Base-by-base conservation (phyloP, 352 stramenopile genomes). In the Peronosclerospora sorghi region DNA sequence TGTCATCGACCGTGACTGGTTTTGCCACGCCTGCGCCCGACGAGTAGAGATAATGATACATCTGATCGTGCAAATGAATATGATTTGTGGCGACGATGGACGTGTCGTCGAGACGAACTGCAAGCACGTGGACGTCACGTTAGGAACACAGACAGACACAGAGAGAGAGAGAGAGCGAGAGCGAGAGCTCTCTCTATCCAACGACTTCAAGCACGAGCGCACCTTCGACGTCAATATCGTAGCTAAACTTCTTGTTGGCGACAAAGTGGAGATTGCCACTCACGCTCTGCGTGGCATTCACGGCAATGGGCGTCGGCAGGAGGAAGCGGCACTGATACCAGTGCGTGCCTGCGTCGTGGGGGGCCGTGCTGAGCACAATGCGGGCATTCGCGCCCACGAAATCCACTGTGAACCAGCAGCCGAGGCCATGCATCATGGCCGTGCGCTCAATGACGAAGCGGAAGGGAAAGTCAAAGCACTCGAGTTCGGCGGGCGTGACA, bases 321-420 rank as follows among this genome's bases (percentile, higher is more conserved):
- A 97, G 59, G 24, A 98, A 55, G 12, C 94, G 75, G 46, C 90
- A 97, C 61, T 98, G 93, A 55, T 97, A 97, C 80, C 78, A 93
- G 51, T 91, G 77, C 24, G 80, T 91, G 26, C 76, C 77, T 13
- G 64, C 56, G 14, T 79, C 68, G 10, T 85, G 68, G 1, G 75
- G 77, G 12, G 65, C 76, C 9, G 89, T 97, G 49, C 70, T 94
- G 10, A 97, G 72, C 35, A 89, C 72, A 6, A 97, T 70, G 5
- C 67, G 63, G 7, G 79, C 57, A 19, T 73, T 70, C 12, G 72
- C 87, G 2, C 94, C 95, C 29, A 83, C 69, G 52, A 99, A 99
- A 58, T 98, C 92, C 19, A 98, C 85, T 4, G 93, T 98, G 65
- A 99, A 99, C 97, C 97, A 99, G 52, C 95, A 97, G 15, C 93